Evolutionary conservation across 2,329 filamentous ascomycete genomes (phyloP).

Genomic region (Huntiella savannae): DNA sequence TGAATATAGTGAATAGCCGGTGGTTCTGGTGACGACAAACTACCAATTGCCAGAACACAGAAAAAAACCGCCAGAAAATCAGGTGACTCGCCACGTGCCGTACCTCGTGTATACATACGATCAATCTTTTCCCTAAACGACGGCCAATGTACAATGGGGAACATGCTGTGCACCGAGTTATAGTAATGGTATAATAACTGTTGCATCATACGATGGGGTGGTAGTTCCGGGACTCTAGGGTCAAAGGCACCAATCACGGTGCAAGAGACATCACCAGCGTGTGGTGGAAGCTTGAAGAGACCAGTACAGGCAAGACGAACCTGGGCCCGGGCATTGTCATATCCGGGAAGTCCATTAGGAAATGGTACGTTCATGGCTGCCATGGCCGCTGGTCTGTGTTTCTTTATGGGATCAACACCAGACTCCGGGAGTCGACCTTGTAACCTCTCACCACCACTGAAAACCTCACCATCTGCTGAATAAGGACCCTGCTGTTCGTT

Average conservation of each 20-base stretch:
- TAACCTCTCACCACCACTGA: slow-evolving; percentile 30
- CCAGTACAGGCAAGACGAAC: slow-evolving; percentile 10
- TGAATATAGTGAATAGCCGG: slow-evolving; percentile 22
- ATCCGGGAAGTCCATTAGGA: slow-evolving; percentile 8
- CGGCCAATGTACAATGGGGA: slow-evolving; percentile 78
- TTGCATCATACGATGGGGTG: slow-evolving; percentile 50
- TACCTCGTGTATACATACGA: slow-evolving; percentile 48
- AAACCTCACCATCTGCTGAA: slow-evolving; percentile 27
- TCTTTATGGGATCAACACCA: slow-evolving; percentile 9
- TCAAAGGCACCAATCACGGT: slow-evolving; percentile 22
- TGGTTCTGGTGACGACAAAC: slow-evolving; percentile 46
- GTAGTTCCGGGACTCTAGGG: slow-evolving; percentile 43
- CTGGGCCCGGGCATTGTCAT: slow-evolving; percentile 10
- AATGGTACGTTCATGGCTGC: slow-evolving; percentile 11
- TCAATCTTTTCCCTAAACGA: slow-evolving; percentile 62
- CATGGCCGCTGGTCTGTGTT: slow-evolving; percentile 9
- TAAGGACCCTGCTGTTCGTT: slow-evolving; percentile 30
- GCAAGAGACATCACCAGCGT: slow-evolving; percentile 11
- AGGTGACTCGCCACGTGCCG: slow-evolving; percentile 30
- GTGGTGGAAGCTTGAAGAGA: slow-evolving; percentile 10
- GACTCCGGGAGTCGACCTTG: slow-evolving; percentile 6
- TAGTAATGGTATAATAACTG: slow-evolving; percentile 60
- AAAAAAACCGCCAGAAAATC: slow-evolving; percentile 70
- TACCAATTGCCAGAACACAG: slow-evolving; percentile 64
- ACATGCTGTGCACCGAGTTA: slow-evolving; percentile 55